These are phyloP conservation scores for Diaporthe amygdali DNA, from an alignment of 2,329 filamentous ascomycete species.

Conservation along the genomic window DNA sequence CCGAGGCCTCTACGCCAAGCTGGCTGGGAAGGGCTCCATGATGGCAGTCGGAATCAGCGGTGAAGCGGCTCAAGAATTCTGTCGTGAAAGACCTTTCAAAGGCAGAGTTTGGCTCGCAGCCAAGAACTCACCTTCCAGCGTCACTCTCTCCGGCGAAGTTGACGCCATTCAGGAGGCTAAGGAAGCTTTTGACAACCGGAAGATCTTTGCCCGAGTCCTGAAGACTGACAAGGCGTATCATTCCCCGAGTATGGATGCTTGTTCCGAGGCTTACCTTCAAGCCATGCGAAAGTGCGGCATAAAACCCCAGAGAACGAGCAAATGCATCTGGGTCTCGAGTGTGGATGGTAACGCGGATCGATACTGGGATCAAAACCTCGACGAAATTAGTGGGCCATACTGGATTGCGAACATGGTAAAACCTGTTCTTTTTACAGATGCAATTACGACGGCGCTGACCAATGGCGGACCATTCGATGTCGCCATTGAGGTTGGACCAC, in stretches of 20 bases:
- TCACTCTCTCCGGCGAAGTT: conserved; percentile 33
- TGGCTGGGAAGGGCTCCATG: background rate
- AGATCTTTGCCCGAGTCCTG: too few species aligned
- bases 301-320: too few species aligned
- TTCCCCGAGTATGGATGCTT: too few species aligned
- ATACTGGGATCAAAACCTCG: background rate
- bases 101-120: conserved; percentile 31
- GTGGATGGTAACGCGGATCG: background rate
- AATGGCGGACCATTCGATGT: background rate
- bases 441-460: background rate
- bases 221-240: too few species aligned
- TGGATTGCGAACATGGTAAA: too few species aligned
- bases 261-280: background rate
- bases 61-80: conserved; percentile 26
- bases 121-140: conserved; percentile 33
- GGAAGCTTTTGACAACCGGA: too few species aligned
- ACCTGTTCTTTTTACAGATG: background rate
- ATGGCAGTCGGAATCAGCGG: background rate
- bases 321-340: background rate
- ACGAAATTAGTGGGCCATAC: too few species aligned
- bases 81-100: conserved; percentile 27
- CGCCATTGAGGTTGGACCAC: background rate
- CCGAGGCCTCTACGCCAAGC: conserved; percentile 8
- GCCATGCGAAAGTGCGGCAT: background rate
- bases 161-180: too few species aligned